Conservation (phyloP, 2,329 filamentous ascomycete species). For the Neophaeococcomyces aloes region DNA sequence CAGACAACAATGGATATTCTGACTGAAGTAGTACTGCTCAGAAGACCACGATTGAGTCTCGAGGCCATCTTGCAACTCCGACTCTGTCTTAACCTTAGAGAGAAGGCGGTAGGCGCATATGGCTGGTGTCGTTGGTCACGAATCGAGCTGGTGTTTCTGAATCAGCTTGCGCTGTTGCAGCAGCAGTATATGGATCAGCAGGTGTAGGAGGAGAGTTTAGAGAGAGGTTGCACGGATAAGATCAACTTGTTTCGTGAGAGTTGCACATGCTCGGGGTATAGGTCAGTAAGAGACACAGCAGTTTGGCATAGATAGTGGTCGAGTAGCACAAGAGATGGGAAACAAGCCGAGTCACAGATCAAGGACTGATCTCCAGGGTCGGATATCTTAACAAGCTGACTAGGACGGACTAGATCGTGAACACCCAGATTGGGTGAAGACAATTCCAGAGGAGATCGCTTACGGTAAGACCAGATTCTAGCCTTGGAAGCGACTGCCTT, state of each 20-base stretch:
- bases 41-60: background rate
- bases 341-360: background rate
- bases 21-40: background rate
- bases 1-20: background rate
- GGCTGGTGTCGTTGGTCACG: no score
- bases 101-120: background rate
- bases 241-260: background rate
- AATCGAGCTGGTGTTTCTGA: no score
- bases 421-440: no score
- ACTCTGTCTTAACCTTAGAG: background rate
- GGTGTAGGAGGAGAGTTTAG: background rate
- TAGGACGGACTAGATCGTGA: background rate
- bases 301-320: background rate
- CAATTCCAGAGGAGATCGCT: no score
- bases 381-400: background rate
- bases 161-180: no score
- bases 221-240: background rate
- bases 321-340: background rate
- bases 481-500: no score
- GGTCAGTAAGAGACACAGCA: background rate
- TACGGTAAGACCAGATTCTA: no score
- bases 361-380: background rate
- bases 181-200: background rate
- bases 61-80: background rate
- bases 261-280: background rate